Evolutionary conservation across 495 filamentous ascomycete genomes (phyloP).

Genomic region (Penicillium waksmanii): DNA sequence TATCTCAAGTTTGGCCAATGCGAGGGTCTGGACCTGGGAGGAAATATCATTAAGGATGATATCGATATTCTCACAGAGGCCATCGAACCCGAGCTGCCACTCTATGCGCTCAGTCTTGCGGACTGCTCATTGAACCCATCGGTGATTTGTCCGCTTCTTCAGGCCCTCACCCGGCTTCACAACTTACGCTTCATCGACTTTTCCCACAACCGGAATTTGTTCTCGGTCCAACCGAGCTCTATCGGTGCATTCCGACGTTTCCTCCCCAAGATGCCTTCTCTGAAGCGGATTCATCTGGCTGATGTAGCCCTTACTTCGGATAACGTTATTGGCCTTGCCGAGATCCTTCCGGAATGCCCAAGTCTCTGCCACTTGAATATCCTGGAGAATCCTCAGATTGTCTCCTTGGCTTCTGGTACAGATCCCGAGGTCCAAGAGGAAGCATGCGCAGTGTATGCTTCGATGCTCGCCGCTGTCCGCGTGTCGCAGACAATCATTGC

Average conservation of each 20-base stretch:
- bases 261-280: conserved; percentile 74
- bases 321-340: conserved; percentile 85
- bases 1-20: conserved; percentile 76
- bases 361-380: conserved; percentile 85
- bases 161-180: conserved; percentile 69
- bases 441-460: conserved; percentile 91
- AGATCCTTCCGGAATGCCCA: conserved; percentile 85
- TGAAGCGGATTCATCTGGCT: conserved; percentile 85
- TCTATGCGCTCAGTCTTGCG: conserved; percentile 85
- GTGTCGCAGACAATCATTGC: conserved; percentile 83
- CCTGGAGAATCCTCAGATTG: conserved; percentile 77
- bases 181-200: conserved; percentile 88
- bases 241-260: conserved; percentile 78
- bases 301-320: conserved; percentile 86
- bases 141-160: conserved; percentile 75
- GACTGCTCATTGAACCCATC: conserved; percentile 79
- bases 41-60: conserved; percentile 77
- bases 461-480: conserved; percentile 83
- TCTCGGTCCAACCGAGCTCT: conserved; percentile 72
- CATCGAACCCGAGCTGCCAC: conserved; percentile 61
- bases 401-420: conserved; percentile 66
- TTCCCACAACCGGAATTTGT: conserved; percentile 84
- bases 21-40: conserved; percentile 90
- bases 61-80: conserved; percentile 68
- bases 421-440: conserved; percentile 81